These are phyloP conservation scores for Annona squamosa DNA, from an alignment of 164 flowering plant genomes.

Conservation along the genomic window DNA sequence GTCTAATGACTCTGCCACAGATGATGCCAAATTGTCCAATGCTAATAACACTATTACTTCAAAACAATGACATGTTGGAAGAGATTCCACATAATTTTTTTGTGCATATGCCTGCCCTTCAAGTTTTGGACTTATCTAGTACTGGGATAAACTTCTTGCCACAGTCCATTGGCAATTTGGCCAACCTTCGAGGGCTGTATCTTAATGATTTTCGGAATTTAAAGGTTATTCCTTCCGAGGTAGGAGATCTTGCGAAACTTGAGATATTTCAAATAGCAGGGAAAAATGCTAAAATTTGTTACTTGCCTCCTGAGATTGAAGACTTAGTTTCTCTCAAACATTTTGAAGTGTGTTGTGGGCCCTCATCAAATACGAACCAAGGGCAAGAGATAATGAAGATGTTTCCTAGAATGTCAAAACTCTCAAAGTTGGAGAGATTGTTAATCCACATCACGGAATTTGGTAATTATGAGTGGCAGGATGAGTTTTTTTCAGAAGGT, in stretches of 20 bases:
- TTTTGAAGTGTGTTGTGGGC: too few relatives aligned
- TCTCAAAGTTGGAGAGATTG: constrained; percentile 2
- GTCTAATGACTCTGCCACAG: constrained; percentile 11
- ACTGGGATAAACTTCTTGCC: constrained; percentile 21
- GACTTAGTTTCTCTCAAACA: too few relatives aligned
- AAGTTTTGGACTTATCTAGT: constrained; percentile 14
- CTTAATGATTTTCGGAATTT: too few relatives aligned
- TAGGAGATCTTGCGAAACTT: too few relatives aligned
- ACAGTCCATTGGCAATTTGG: constrained; percentile 6
- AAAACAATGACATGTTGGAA: constrained; percentile 4
- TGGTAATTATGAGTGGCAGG: constrained; percentile 7
- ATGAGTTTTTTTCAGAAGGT: background rate
- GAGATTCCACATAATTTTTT: constrained; percentile 18
- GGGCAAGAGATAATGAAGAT: background rate
- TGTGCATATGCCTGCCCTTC: constrained; percentile 14
- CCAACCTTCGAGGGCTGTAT: too few relatives aligned
- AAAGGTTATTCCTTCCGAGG: too few relatives aligned
- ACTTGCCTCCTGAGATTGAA: too few relatives aligned
- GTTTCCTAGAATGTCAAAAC: constrained; percentile 2
- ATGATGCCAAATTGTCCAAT: constrained; percentile 6
- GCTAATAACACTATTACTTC: constrained; percentile 21
- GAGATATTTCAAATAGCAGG: too few relatives aligned
- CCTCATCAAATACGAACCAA: background rate
- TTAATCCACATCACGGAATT: constrained; percentile 1
- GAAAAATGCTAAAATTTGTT: too few relatives aligned